Evolutionary conservation across 1,139 yeast genomes (phyloP).

Genomic region (Saccharomyces uvarum): DNA sequence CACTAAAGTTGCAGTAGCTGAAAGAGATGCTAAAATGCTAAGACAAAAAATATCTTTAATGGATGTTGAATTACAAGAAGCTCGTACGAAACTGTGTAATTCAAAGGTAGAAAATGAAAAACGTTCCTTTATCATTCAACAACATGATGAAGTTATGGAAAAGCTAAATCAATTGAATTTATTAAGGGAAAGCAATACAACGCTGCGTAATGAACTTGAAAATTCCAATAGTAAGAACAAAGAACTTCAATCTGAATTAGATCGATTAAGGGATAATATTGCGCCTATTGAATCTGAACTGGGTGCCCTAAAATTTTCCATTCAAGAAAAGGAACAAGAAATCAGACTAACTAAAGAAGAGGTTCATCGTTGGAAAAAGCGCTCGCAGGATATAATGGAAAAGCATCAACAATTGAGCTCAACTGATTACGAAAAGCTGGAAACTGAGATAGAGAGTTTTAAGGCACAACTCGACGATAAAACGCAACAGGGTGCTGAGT

Average conservation of each 20-base stretch:
- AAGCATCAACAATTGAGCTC: conserved; percentile 46
- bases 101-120: conserved; percentile 5
- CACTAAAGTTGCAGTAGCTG: conserved; percentile 43
- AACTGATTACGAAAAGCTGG: conserved; percentile 36
- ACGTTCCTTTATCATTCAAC: conserved; percentile 37
- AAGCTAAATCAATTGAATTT: conserved; percentile 64
- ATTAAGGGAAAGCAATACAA: conserved; percentile 67
- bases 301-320: conserved; percentile 34
- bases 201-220: conserved; percentile 52
- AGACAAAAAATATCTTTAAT: conserved; percentile 38
- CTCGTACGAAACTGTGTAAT: conserved; percentile 6
- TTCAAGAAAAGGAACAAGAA: conserved; percentile 40
- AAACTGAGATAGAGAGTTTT: conserved; percentile 30
- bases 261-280: conserved; percentile 29
- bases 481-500: conserved; percentile 27
- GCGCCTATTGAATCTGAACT: conserved; percentile 15
- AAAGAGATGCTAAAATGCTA: conserved; percentile 27
- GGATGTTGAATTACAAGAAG: conserved; percentile 21
- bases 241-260: conserved; percentile 33
- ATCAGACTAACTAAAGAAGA: conserved; percentile 38
- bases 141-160: conserved; percentile 46
- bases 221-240: conserved; percentile 20
- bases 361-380: conserved; percentile 44
- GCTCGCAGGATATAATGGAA: conserved; percentile 43
- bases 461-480: conserved; percentile 19